Conservation (phyloP, 129 eudicot species). For the Rutidosis leptorrhynchoides region DNA sequence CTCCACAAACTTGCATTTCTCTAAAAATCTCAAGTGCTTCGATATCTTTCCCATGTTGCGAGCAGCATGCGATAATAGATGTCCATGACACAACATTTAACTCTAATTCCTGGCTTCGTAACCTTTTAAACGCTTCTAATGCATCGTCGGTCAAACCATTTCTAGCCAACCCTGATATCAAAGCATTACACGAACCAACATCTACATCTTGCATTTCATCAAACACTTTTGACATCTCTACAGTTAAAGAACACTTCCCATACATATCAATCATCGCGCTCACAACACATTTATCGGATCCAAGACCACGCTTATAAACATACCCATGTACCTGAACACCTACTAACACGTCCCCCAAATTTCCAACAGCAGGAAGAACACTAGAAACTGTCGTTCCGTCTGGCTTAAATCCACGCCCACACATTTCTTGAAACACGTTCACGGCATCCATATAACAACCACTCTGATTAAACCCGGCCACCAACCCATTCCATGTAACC, state of each 20-base stretch:
- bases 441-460: conserved; percentile 60
- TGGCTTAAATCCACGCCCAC: conserved; percentile 38
- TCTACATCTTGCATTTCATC: conserved; percentile 54
- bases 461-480: conserved; percentile 84
- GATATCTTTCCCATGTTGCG: conserved; percentile 81
- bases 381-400: conserved; percentile 73
- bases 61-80: conserved; percentile 72
- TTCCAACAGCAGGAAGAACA: conserved; percentile 70
- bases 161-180: conserved; percentile 67
- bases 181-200: conserved; percentile 66
- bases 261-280: conserved; percentile 79
- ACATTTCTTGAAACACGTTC: conserved; percentile 52
- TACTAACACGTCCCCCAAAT: conserved; percentile 36
- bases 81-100: conserved; percentile 90
- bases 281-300: conserved; percentile 53
- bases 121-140: conserved; percentile 39
- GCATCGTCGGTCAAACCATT: conserved; percentile 66
- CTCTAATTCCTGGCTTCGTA: conserved; percentile 39
- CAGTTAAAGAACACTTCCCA: conserved; percentile 48
- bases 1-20: conserved; percentile 74
- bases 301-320: conserved; percentile 48
- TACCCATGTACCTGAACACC: conserved; percentile 68
- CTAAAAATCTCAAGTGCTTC: conserved; percentile 79
- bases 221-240: conserved; percentile 64
- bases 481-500: conserved; percentile 86